Evolutionary conservation across 768 basidiomycete genomes (phyloP).

Genomic region (Podaxis carcinomalis): DNA sequence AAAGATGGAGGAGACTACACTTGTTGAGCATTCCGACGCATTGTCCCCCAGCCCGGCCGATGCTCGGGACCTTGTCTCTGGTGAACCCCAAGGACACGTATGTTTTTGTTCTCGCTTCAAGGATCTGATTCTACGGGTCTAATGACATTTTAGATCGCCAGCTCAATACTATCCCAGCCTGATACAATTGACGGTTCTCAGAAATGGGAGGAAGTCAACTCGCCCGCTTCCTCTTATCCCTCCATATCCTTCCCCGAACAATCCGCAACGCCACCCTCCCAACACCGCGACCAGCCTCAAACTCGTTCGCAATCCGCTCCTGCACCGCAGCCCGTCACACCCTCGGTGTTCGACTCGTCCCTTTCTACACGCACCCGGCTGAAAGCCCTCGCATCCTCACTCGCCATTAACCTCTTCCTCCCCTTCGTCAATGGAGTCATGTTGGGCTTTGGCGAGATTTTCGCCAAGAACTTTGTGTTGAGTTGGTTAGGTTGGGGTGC

Average conservation of each 20-base stretch:
- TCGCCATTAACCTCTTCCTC: constrained; percentile 80
- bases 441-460: constrained; percentile 95
- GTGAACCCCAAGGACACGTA: constrained; percentile 5
- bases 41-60: constrained; percentile 34
- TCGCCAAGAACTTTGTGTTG: constrained; percentile 75
- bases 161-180: constrained; percentile 26
- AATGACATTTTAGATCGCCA: neutral
- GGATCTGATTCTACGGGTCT: neutral
- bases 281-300: constrained; percentile 14
- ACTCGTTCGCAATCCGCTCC: constrained; percentile 8
- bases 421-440: constrained; percentile 94
- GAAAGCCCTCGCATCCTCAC: constrained; percentile 63
- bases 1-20: neutral
- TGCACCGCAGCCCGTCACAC: constrained; percentile 47
- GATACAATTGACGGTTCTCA: constrained; percentile 44
- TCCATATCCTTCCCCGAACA: constrained; percentile 73
- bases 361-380: constrained; percentile 65
- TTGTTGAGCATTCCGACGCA: neutral
- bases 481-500: constrained; percentile 48
- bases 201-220: constrained; percentile 74
- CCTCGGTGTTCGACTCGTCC: constrained; percentile 66
- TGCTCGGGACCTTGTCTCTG: constrained; percentile 19
- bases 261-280: constrained; percentile 46
- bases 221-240: constrained; percentile 67
- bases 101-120: neutral